Base-by-base conservation (phyloP, 2,329 filamentous ascomycete genomes). In the Aspergillus udagawae region DNA sequence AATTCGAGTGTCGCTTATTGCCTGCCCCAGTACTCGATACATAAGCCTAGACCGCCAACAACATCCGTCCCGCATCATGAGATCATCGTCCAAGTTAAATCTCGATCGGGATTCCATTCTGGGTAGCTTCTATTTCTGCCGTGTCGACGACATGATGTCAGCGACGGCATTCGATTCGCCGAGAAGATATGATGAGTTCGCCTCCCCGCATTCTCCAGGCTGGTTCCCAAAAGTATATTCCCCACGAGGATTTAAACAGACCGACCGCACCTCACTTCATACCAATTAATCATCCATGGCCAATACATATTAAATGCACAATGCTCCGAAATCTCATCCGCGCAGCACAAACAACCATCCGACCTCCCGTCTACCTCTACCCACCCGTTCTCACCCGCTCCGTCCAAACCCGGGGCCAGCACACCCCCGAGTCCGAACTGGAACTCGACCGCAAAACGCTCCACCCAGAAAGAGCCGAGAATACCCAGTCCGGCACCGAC, bases 401-500 rank as follows among this genome's bases (percentile, higher is more conserved):
- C 20, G 20, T 45, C 42, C 42, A 5, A 32, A 32, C 4, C n/a
- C 41, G 9, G 3, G 1, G 3, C 8, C 42, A 4, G 1, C 10
- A 7, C 20, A 9, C 9, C 4, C 20, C 41, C 1, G 8, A 29
- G 25, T 1, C 8, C 17, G 17, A 20, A 41, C 14, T 29, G 20
- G 56, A 57, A 17, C 53, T 56, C 12, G 65, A 67, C 41, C 54
- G 65, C 25, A 57, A 61, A 25, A 56, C 58, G 17, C 61, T 68
- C 17, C 60, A 60, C 29, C 63, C 65, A 0, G 60, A 62, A 28
- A 54, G 60, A 21, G 44, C 52, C 4, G 67, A 69, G 21, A 67
- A 59, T 7, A 64, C 63, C 27, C 60, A 66, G 48, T 63, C 60
- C 9, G 67, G 67, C n/a, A 63, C 66, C 10, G 67, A 70, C 35